phyloP scores from a whole-genome alignment of 257 asterid species.

The Fraxinus anomala region DNA sequence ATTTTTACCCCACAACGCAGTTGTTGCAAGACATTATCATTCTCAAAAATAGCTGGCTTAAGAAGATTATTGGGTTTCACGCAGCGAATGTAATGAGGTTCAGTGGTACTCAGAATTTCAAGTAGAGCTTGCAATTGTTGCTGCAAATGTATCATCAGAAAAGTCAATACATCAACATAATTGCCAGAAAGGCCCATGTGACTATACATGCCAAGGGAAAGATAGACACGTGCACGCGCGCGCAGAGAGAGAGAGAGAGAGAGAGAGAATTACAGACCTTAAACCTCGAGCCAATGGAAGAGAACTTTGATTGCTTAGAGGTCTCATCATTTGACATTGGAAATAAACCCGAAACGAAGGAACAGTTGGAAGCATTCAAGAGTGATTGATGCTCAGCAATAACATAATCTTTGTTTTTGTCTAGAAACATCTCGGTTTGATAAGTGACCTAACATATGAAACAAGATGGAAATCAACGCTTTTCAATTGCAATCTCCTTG shows the following conservation, averaged over 20 bases:
- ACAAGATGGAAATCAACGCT: slow-evolving; percentile 24
- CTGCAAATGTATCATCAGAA: slow-evolving; percentile 40
- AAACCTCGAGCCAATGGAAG: slow-evolving; percentile 93
- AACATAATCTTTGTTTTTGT: slow-evolving; percentile 97
- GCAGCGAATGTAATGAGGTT: slow-evolving; percentile 66
- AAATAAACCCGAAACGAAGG: slow-evolving; percentile 79
- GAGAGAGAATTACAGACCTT: slow-evolving; percentile 54
- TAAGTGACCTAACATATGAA: slow-evolving; percentile 73
- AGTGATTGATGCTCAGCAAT: slow-evolving; percentile 97
- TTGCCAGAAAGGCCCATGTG: slow-evolving; percentile 18
- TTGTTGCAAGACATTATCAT: slow-evolving; percentile 93
- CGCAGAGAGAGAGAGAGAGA: slow-evolving; percentile 4
- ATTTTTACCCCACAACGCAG: slow-evolving; percentile 92
- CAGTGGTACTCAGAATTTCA: slow-evolving; percentile 57
- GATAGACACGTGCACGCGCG: not conserved
- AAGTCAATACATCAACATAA: slow-evolving; percentile 19
- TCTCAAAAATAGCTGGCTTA: slow-evolving; percentile 95
- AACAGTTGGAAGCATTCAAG: slow-evolving; percentile 77
- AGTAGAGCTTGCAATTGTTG: slow-evolving; percentile 60
- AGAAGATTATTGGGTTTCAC: slow-evolving; percentile 98
- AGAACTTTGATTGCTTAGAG: slow-evolving; percentile 89
- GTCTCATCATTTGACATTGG: slow-evolving; percentile 81
- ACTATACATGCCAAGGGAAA: not conserved
- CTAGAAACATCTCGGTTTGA: slow-evolving; percentile 93
- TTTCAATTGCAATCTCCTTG: slow-evolving; percentile 12